Percentiles rank a stretch among this genome's conserved stretches.
Evolutionary conservation across 1,284 basidiomycete genomes (phyloP).

Genomic region (Volvariella volvacea): DNA sequence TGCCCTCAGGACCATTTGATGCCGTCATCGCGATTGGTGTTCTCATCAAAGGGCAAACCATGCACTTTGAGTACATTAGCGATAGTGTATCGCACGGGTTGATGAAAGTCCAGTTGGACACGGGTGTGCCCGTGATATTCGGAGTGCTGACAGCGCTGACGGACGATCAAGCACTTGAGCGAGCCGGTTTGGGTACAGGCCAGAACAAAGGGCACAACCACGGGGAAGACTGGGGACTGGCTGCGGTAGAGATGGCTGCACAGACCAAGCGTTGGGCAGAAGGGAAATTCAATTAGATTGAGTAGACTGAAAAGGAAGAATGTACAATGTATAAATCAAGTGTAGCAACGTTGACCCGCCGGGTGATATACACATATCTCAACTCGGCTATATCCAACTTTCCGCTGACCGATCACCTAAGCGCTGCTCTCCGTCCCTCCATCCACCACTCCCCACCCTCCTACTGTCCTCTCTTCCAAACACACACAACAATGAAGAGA

Average conservation of each 20-base stretch:
- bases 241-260: slow-evolving; percentile 89
- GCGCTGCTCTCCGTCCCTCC: slow-evolving; percentile 6
- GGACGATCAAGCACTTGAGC: slow-evolving; percentile 91
- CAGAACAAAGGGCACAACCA: slow-evolving; percentile 81
- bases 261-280: slow-evolving; percentile 70
- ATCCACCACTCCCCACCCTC: slow-evolving; percentile 11
- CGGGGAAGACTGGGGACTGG: slow-evolving; percentile 93
- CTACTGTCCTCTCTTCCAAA: slow-evolving; percentile 6
- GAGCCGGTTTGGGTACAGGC: slow-evolving; percentile 76
- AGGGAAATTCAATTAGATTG: slow-evolving; percentile 52
- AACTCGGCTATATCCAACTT: slow-evolving; percentile 1
- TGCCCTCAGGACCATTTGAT: slow-evolving; percentile 73
- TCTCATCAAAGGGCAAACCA: slow-evolving; percentile 94
- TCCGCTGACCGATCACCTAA: slow-evolving; percentile 11
- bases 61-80: slow-evolving; percentile 99
- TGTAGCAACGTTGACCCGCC: slow-evolving; percentile 4
- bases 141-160: slow-evolving; percentile 91
- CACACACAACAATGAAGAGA: slow-evolving; percentile 41
- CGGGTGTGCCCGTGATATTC: slow-evolving; percentile 93
- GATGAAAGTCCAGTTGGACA: slow-evolving; percentile 92
- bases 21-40: slow-evolving; percentile 96
- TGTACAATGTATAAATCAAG: slow-evolving; percentile 4
- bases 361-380: background rate
- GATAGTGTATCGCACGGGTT: slow-evolving; percentile 89
- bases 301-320: background rate